Conservation (phyloP, 1,284 basidiomycete genomes). For the Stygiomarasmius scandens region DNA sequence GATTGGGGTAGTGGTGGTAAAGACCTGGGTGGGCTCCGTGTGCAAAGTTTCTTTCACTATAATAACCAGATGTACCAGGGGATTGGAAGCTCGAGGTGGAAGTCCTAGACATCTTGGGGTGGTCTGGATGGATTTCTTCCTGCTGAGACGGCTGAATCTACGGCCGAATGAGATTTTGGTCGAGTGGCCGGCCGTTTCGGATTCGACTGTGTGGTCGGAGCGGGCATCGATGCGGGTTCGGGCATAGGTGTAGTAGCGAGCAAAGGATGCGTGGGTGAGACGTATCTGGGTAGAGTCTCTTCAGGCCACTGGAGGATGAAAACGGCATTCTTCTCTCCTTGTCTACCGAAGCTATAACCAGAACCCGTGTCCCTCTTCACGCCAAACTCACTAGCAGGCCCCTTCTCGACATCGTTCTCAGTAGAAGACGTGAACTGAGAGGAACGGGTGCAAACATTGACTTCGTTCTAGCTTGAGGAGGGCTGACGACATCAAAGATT, state of each 20-base stretch:
- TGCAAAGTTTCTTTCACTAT: no score
- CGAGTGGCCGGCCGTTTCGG: not conserved
- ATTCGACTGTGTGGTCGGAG: not conserved
- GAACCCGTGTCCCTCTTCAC: conserved; percentile 39
- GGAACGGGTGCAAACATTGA: conserved; percentile 41
- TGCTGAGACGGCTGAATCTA: no score
- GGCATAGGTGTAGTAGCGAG: no score
- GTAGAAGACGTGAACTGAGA: no score
- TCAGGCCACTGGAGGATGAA: conserved; percentile 51
- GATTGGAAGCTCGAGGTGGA: conserved; percentile 33
- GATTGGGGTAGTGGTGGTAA: no score
- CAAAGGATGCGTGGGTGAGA: conserved; percentile 18
- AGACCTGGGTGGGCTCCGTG: no score
- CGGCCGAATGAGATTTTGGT: not conserved
- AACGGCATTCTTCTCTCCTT: no score
- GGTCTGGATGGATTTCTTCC: no score
- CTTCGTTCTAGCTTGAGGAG: conserved; percentile 31
- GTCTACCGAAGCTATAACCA: conserved; percentile 77
- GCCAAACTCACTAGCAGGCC: conserved; percentile 21
- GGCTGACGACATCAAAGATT: conserved; percentile 66
- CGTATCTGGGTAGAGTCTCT: conserved; percentile 62
- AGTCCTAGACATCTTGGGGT: no score
- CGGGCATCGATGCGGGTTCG: no score
- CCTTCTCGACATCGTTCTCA: conserved; percentile 23
- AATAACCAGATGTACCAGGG: no score